A percentile compares a stretch with the other conserved stretches of the same genome.
Conservation (phyloP, 2,329 filamentous ascomycete genomes). For the Ophiostoma perfectum region DNA sequence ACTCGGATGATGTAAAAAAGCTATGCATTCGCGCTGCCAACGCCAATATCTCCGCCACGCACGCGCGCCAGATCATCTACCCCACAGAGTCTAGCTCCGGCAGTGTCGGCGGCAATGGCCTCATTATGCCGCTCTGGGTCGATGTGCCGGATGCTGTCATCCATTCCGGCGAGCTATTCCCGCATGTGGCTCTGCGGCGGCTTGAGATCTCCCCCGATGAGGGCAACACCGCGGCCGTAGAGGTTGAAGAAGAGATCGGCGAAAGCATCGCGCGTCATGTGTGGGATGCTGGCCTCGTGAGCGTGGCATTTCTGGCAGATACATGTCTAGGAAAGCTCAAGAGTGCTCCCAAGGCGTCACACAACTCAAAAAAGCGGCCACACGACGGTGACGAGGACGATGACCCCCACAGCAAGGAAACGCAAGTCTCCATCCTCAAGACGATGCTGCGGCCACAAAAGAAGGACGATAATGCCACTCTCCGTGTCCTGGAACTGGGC, state of each 20-base stretch:
- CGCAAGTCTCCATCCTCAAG: not conserved
- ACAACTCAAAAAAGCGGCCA: conserved; percentile 3
- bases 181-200: conserved; percentile 32
- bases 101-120: conserved; percentile 29
- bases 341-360: not conserved
- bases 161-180: conserved; percentile 15
- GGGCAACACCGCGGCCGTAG: conserved; percentile 29
- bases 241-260: conserved; percentile 52
- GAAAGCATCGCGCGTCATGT: conserved; percentile 56
- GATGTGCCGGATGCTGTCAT: conserved; percentile 28
- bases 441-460: not conserved
- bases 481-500: conserved; percentile 51
- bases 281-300: conserved; percentile 53
- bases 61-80: conserved; percentile 27
- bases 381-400: not conserved
- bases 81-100: not conserved
- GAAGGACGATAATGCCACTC: not conserved
- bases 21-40: conserved; percentile 30
- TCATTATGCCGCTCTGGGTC: conserved; percentile 43
- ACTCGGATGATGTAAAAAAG: not conserved
- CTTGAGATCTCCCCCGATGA: conserved; percentile 29
- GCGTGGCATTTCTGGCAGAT: conserved; percentile 36
- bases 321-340: conserved; percentile 24
- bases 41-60: conserved; percentile 25
- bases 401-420: not conserved